phyloP scores from a whole-genome alignment of 1,284 basidiomycete species.

The Moniliella sp. region DNA sequence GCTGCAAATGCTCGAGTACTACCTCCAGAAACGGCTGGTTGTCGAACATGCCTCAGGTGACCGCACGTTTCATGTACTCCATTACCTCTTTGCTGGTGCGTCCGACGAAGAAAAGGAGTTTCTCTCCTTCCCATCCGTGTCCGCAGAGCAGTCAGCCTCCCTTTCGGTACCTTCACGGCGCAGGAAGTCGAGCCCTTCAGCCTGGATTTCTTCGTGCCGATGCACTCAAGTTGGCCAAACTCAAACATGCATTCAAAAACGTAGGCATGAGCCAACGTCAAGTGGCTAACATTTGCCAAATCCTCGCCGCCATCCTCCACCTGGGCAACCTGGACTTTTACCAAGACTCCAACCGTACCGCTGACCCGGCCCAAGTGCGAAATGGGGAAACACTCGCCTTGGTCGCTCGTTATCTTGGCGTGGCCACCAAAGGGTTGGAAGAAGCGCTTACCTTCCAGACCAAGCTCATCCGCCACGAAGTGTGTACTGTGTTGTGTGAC shows the following conservation, averaged over 20 bases:
- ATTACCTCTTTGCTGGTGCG: constrained; percentile 77
- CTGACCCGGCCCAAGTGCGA: constrained; percentile 22
- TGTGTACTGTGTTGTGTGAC: constrained; percentile 86
- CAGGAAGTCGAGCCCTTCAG: constrained; percentile 43
- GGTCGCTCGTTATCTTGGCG: constrained; percentile 74
- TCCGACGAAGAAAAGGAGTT: constrained; percentile 65
- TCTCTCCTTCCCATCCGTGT: constrained; percentile 58
- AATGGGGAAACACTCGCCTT: constrained; percentile 48
- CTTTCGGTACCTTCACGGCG: constrained; percentile 47
- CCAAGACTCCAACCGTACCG: constrained; percentile 20
- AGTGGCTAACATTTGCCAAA: constrained; percentile 79
- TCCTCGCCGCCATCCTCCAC: constrained; percentile 80
- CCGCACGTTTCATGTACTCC: constrained; percentile 88
- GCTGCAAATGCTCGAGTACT: constrained; percentile 86
- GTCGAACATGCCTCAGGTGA: constrained; percentile 13
- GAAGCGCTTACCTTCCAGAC: constrained; percentile 75
- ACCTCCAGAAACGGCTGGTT: constrained; percentile 48
- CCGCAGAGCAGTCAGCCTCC: constrained; percentile 38
- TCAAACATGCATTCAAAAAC: constrained; percentile 76
- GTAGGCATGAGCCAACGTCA: constrained; percentile 76
- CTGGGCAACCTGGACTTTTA: constrained; percentile 84
- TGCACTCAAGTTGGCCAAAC: constrained; percentile 60
- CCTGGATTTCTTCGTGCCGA: constrained; percentile 37
- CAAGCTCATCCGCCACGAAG: constrained; percentile 71
- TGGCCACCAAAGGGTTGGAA: constrained; percentile 53